Base-by-base conservation (phyloP, 345 rosid species). In the Psidium friedrichsthalianum region DNA sequence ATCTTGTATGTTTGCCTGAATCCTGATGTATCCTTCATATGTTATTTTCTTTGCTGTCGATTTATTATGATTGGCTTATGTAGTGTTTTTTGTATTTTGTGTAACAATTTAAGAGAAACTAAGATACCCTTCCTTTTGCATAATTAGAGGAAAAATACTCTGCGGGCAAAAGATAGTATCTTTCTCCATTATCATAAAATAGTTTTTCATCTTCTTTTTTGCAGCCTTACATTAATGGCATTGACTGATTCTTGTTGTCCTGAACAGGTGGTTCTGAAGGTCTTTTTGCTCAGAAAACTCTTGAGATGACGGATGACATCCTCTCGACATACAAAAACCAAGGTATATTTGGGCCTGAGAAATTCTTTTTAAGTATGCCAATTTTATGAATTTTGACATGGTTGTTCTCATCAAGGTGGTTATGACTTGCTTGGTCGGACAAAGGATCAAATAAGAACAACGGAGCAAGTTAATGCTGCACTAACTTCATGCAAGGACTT, bases 361-460 rank as follows among this genome's bases (percentile, higher is more conserved):
- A 25, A 24, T 84, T 86, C 82, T 87, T 16, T 44, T 59, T 42
- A 32, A 74, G 54, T 0, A 69, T 69, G 3, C 14, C 47, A 2
- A 16, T 69, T 36, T 69, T 69, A 69, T 69, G 24, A 57, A 52
- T 40, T n/a, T 36, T 85, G 84, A 44, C 83, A 36, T 76, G 83
- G 42, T 24, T 61, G 80, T 85, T 44, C 82, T 87, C 83, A 86
- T 32, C 83, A 82, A 97, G 98, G 99, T 88, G 99, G 99, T 85
- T 97, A 94, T 92, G 98, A 97, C 90, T 90, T 97, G 92, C 92
- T 97, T 36, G 99, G 99, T 82, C 91, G 99, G 87, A 97, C 99
- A 57, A 92, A 95, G 88, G 99, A 97, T 96, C 99, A 97, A 89
- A 96, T 97, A 87, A 93, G 95, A 91, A 95, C 98, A 51, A 96